These are phyloP conservation scores for Xerocomellus amylosporus DNA, from an alignment of 768 basidiomycete species.

Conservation along the genomic window DNA sequence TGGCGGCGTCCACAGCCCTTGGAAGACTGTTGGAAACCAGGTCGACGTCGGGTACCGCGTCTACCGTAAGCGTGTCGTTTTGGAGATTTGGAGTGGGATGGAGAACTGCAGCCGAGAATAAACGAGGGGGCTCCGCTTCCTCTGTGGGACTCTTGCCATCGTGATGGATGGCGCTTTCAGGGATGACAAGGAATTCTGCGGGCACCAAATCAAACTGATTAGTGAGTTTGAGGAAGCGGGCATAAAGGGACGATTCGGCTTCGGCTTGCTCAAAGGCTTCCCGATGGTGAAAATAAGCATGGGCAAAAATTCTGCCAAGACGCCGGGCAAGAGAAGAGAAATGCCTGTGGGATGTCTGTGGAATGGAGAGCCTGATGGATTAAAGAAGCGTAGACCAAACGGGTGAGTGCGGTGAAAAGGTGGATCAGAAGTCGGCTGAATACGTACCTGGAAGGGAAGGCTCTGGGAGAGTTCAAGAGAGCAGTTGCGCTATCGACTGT, in stretches of 20 bases:
- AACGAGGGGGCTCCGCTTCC: constrained; percentile 39
- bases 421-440: constrained; percentile 14
- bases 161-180: constrained; percentile 39
- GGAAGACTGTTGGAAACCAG: constrained; percentile 15
- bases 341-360: constrained; percentile 76
- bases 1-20: constrained; percentile 17
- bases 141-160: constrained; percentile 27
- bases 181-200: constrained; percentile 79
- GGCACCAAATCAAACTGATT: constrained; percentile 80
- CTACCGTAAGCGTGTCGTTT: constrained; percentile 10
- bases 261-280: constrained; percentile 89
- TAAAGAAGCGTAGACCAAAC: neutral
- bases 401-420: constrained; percentile 21
- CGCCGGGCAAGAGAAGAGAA: constrained; percentile 88
- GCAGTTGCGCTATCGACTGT: constrained; percentile 93
- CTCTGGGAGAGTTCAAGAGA: constrained; percentile 82
- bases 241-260: constrained; percentile 86
- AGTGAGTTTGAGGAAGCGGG: constrained; percentile 83
- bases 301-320: constrained; percentile 92
- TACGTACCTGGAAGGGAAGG: constrained; percentile 85
- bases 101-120: constrained; percentile 42
- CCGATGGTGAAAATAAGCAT: constrained; percentile 94
- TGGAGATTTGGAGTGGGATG: constrained; percentile 26
- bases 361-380: constrained; percentile 68
- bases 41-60: constrained; percentile 4